Percentiles rank a stretch among this genome's conserved stretches.
Conservation (phyloP, 2,329 filamentous ascomycete genomes). For the Ascochyta fabae region DNA sequence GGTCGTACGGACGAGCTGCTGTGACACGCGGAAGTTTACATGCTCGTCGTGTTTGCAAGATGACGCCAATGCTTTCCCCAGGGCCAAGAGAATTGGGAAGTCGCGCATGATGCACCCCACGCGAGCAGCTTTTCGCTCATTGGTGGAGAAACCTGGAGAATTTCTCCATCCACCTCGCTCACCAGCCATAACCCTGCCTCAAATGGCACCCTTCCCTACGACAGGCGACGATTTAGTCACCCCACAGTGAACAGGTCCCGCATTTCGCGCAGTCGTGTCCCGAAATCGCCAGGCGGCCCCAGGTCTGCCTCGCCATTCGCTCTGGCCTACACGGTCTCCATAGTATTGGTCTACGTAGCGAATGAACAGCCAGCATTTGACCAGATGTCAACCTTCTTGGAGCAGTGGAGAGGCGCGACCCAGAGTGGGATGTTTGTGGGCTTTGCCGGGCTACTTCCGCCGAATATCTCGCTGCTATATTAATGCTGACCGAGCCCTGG, state of each 20-base stretch:
- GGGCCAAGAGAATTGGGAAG: slow-evolving; percentile 34
- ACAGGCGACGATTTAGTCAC: slow-evolving; percentile 45
- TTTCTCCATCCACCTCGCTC: slow-evolving; percentile 31
- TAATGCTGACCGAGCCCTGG: slow-evolving; percentile 46
- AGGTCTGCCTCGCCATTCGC: slow-evolving; percentile 32
- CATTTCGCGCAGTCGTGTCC: slow-evolving; percentile 43
- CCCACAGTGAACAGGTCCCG: slow-evolving; percentile 40
- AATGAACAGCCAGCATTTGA: slow-evolving; percentile 35
- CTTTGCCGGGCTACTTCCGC: slow-evolving; percentile 41
- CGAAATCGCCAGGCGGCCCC: slow-evolving; percentile 35
- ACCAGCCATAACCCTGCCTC: slow-evolving; percentile 33
- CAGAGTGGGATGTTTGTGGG: slow-evolving; percentile 42
- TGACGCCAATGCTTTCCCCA: slow-evolving; percentile 37
- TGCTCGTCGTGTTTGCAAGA: slow-evolving; percentile 11
- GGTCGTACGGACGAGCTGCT: slow-evolving; percentile 4
- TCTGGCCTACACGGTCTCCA: slow-evolving; percentile 31
- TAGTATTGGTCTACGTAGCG: slow-evolving; percentile 23
- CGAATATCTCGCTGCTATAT: slow-evolving; percentile 47
- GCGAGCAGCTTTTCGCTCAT: slow-evolving; percentile 19
- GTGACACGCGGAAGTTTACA: slow-evolving; percentile 9
- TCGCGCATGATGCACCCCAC: slow-evolving; percentile 37
- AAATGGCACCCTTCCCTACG: slow-evolving; percentile 27
- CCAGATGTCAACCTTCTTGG: slow-evolving; percentile 29
- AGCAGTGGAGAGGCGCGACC: slow-evolving; percentile 30
- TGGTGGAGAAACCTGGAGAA: slow-evolving; percentile 38